Evolutionary conservation across 345 rosid genomes (phyloP).

Genomic region (Eucalyptus lansdowneana): DNA sequence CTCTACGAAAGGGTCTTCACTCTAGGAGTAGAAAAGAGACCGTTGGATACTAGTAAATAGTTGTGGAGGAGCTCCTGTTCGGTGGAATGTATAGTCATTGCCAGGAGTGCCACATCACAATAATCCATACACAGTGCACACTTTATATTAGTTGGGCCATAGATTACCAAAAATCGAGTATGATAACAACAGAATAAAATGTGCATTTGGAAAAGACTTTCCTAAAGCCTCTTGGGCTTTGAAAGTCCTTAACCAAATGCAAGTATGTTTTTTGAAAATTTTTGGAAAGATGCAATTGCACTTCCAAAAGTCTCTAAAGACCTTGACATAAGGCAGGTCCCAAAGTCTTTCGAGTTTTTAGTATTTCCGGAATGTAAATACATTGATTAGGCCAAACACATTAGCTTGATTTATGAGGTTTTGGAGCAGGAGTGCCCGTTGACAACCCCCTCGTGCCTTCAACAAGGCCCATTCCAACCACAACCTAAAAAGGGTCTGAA

Average conservation of each 20-base stretch:
- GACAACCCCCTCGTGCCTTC: not conserved
- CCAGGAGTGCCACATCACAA: not conserved
- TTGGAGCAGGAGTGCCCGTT: not conserved
- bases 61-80: not conserved
- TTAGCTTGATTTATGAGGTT: not conserved
- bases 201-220: not conserved
- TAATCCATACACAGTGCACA: not conserved
- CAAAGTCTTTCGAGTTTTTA: no score
- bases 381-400: not conserved
- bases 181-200: no score
- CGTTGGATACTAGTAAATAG: not conserved
- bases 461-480: not conserved
- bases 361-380: no score
- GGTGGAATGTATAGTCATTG: not conserved
- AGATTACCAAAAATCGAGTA: not conserved
- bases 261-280: no score
- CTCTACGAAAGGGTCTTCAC: not conserved
- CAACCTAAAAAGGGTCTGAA: not conserved
- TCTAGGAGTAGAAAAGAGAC: not conserved
- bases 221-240: no score
- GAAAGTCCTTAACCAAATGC: no score
- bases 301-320: no score
- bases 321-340: not conserved
- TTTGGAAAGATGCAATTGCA: no score
- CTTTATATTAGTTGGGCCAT: not conserved